Conservation (phyloP, 2,329 filamentous ascomycete genomes). For the Trichophyton equinum region DNA sequence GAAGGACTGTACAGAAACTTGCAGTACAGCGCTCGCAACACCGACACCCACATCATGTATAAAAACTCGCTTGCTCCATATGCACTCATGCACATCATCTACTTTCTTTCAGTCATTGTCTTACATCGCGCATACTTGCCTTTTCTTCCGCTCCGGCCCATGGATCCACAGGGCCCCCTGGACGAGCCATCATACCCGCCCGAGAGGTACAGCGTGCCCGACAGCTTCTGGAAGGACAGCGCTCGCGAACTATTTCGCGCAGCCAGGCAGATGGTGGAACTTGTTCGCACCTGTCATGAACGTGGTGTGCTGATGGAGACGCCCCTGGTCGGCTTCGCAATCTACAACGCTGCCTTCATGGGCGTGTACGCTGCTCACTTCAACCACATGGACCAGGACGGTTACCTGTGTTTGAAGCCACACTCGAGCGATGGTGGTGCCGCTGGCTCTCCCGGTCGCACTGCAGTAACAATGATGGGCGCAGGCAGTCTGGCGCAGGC, state of each 20-base stretch:
- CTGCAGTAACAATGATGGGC: slow-evolving; percentile 11
- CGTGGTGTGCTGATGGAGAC: slow-evolving; percentile 42
- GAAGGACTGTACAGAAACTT: slow-evolving; percentile 41
- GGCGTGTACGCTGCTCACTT: slow-evolving; percentile 44
- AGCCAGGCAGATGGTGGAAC: slow-evolving; percentile 41
- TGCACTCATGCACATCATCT: slow-evolving; percentile 43
- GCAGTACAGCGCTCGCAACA: slow-evolving; percentile 40
- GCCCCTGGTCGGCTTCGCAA: slow-evolving; percentile 43
- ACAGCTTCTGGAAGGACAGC: slow-evolving; percentile 43
- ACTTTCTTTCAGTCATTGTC: slow-evolving; percentile 42
- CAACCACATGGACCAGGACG: slow-evolving; percentile 43
- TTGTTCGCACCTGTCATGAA: slow-evolving; percentile 40
- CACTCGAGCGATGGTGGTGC: slow-evolving; percentile 15
- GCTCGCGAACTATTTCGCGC: slow-evolving; percentile 39
- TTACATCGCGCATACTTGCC: slow-evolving; percentile 45
- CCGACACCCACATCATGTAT: slow-evolving; percentile 42
- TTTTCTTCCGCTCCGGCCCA: slow-evolving; percentile 39
- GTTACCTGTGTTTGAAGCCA: slow-evolving; percentile 30
- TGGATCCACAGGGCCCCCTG: slow-evolving; percentile 41
- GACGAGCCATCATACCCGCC: slow-evolving; percentile 38
- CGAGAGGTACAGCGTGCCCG: slow-evolving; percentile 32
- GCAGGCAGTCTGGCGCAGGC: slow-evolving; percentile 16
- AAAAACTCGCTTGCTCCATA: slow-evolving; percentile 41
- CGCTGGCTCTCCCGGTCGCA: slow-evolving; percentile 14
- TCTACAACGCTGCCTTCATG: slow-evolving; percentile 42